Conservation (phyloP, 441 rosid species). For the Adansonia gregorii region DNA sequence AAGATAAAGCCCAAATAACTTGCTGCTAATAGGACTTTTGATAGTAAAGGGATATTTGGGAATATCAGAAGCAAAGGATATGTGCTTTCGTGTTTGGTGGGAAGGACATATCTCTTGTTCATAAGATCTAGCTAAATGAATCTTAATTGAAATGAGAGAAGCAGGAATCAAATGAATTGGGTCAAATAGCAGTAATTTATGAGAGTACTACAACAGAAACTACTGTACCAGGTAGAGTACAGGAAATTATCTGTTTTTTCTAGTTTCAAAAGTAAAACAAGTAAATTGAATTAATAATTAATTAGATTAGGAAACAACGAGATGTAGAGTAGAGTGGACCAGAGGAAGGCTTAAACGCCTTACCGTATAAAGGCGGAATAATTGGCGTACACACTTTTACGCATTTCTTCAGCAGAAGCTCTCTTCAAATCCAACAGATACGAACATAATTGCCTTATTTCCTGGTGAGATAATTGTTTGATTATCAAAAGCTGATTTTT, state of each 20-base stretch:
- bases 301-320: neutral
- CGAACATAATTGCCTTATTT: slow-evolving; percentile 78
- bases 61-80: neutral
- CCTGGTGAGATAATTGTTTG: slow-evolving; percentile 37
- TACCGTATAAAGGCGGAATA: slow-evolving; percentile 96
- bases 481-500: neutral
- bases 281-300: neutral
- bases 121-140: neutral
- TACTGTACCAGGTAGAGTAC: neutral
- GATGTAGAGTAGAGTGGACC: neutral
- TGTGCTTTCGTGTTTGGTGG: neutral
- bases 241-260: neutral
- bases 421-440: slow-evolving; percentile 88
- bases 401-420: slow-evolving; percentile 99
- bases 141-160: neutral
- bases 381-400: slow-evolving; percentile 96
- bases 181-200: neutral
- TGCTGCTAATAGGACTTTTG: neutral
- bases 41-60: neutral
- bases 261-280: neutral
- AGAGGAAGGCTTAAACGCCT: slow-evolving; percentile 18
- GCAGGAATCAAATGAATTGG: neutral
- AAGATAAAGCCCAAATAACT: neutral
- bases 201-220: slow-evolving; percentile 4
- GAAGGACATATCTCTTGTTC: neutral